phyloP scores from a whole-genome alignment of 441 rosid species.

The Biscutella laevigata region DNA sequence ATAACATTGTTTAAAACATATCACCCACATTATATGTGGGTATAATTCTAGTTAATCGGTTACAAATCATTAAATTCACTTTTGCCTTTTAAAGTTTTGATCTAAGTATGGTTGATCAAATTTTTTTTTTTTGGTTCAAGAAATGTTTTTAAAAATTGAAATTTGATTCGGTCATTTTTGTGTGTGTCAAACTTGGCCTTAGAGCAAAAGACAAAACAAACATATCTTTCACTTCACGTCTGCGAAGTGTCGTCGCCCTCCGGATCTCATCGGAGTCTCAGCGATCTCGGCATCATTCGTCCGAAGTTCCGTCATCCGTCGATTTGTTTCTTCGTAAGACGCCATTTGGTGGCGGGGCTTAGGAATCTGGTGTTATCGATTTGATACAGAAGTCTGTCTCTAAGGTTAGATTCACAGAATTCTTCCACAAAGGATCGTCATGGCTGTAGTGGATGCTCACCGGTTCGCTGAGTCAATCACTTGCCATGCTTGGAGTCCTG shows the following conservation, averaged over 20 bases:
- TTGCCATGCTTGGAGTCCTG: constrained; percentile 97
- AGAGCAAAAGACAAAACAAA: constrained; percentile 7
- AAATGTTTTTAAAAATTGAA: no score
- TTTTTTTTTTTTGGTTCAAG: no score
- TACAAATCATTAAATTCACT: no score
- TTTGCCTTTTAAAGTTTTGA: no score
- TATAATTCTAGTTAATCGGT: no score
- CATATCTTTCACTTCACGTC: constrained; percentile 19
- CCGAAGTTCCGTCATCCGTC: no score
- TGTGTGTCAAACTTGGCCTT: not conserved
- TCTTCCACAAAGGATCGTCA: constrained; percentile 22
- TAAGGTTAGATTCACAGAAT: not conserved
- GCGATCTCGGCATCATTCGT: not conserved
- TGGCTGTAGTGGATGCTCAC: constrained; percentile 69
- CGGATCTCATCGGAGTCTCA: constrained; percentile 23
- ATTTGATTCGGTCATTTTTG: constrained; percentile 16
- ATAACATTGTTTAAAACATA: no score
- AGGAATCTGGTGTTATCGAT: not conserved
- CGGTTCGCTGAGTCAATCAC: constrained; percentile 80
- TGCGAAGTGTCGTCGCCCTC: constrained; percentile 13
- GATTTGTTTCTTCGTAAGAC: constrained; percentile 1
- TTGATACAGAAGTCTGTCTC: not conserved
- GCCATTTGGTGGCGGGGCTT: not conserved
- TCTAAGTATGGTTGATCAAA: no score
- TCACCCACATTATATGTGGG: no score